Evolutionary conservation across 257 asterid species (phyloP).

Genomic region (Nicotiana tomentosiformis): DNA sequence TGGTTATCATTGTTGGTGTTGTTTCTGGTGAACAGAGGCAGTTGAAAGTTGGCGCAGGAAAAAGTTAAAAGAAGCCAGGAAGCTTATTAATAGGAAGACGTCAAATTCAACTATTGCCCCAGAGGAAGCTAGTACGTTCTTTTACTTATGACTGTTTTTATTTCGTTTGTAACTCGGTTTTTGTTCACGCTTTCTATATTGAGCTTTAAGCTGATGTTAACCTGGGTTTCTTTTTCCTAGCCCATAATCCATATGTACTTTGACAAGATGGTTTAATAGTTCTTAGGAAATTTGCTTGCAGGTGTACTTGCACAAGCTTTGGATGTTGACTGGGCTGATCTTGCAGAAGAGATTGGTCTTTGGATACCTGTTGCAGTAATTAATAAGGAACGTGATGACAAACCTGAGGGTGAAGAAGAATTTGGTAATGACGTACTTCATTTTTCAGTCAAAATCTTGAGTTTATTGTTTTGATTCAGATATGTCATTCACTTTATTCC

Average conservation of each 20-base stretch:
- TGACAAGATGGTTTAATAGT: not conserved
- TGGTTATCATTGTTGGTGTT: not conserved
- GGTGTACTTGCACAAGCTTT: slow-evolving; percentile 51
- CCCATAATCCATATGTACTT: not conserved
- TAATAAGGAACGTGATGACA: slow-evolving; percentile 75
- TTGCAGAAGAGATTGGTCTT: slow-evolving; percentile 66
- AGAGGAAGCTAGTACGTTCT: slow-evolving; percentile 59
- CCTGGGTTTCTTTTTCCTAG: not conserved
- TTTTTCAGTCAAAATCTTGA: not conserved
- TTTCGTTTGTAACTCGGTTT: not conserved
- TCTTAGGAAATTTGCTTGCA: slow-evolving; percentile 14
- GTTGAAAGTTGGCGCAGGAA: slow-evolving; percentile 64
- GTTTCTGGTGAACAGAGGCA: slow-evolving; percentile 40
- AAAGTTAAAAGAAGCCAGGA: slow-evolving; percentile 54
- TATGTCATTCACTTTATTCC: not conserved
- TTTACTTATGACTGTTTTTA: not conserved
- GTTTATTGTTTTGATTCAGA: not conserved
- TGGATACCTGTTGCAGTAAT: slow-evolving; percentile 63
- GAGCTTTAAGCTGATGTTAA: not conserved
- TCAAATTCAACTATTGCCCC: slow-evolving; percentile 50
- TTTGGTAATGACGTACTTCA: slow-evolving; percentile 42
- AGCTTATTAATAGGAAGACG: slow-evolving; percentile 32
- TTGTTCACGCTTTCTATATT: not conserved
- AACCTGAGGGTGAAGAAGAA: slow-evolving; percentile 69
- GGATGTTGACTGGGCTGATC: slow-evolving; percentile 54